Evolutionary conservation across 2,329 filamentous ascomycete species (phyloP), one percentile per base, ranked within the genome.

Genomic region (Daldinia eschscholtzii): DNA sequence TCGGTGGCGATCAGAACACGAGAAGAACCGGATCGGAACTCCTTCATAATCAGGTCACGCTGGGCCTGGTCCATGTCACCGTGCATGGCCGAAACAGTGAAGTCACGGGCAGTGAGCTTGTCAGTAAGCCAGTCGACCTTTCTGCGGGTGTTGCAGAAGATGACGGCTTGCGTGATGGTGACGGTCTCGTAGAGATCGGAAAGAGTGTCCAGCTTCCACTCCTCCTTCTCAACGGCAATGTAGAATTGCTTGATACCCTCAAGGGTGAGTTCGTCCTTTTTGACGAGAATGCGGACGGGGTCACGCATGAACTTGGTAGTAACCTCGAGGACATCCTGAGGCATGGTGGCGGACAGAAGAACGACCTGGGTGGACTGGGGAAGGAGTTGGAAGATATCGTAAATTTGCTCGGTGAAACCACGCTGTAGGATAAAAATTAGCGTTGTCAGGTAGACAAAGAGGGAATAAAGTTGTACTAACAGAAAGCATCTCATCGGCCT

Each of bases 191-290:
- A 99, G 77, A 99, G 86, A 85, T 99, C 96, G 79, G 93, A 98
- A 72, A 99, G 93, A 70, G 96, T 99, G 84, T 99, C 96, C 75
- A 99, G 91, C 87, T 99, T 99, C 96, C 96, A 99, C 81, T 99
- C 96, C 84, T 99, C 96, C 89, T 99, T 98, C 89, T 99, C 96
- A 69, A 99, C 96, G 68, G 96, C 96, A 85, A 99, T 98, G 88
- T 98, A 99, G 88, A 98, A 99, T 84, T 99, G 96, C 90, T 99
- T 99, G 82, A 99, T 97, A 93, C 96, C 96, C 87, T 99, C 96
- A 68, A 99, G 93, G 80, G 96, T 99, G 83, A 99, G 91, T 83
- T 99, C 96, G 81, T 97, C 95, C 90, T 97, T 97, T 92, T 99
- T 99, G 85, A 99, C 96, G 77, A 99, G 89, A 81, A 99, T 98